Base-by-base conservation (phyloP, 495 filamentous ascomycete species). In the Cryomyces antarcticus region DNA sequence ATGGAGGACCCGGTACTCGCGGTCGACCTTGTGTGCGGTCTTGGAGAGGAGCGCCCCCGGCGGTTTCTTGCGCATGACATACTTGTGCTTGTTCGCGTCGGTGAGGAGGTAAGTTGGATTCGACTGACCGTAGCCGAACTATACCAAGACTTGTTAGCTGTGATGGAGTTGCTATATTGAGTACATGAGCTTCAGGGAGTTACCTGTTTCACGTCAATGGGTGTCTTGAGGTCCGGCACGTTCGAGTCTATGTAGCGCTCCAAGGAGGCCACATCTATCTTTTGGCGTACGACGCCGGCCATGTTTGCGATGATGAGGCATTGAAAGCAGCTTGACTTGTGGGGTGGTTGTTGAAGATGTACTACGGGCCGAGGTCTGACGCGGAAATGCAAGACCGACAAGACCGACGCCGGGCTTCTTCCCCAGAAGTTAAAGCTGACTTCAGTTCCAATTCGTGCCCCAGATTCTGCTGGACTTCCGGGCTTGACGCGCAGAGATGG, bases 71-170 rank as follows among this genome's bases (percentile, higher is more conserved):
- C 88, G 81, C 57, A 95, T 65, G 6, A 94, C 88, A 58, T 76
- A 93, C 49, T 73, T 73, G 46, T 59, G 55, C 44, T 75, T 74
- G 57, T 75, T 65, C 44, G 70, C 61, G 46, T 73, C 71, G 7
- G 73, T 92, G 47, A 95, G 67, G 44, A 83, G 81, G 64, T 95
- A 96, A 6, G 89, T 96, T 29, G 89, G 89, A 57, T 96, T 97
- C 38, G 83, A 93, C 62, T 96, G 89, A 41, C 89, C 89, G 56
- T 88, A 97, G 50, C 85, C 82, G 55, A 95, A 97, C 80, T 95
- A 58, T 31, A 24, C 17, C 17, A 42, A 7, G 33, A 11, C 29
- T 4, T 34, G 44, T 34, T 12, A 33, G 28, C 33, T 24, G 24
- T 2, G 17, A 24, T 2, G 17, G 17, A 24, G 17, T 24, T 24